Base-by-base conservation (phyloP, 1,284 basidiomycete genomes). In the Taiwanofungus camphoratus region DNA sequence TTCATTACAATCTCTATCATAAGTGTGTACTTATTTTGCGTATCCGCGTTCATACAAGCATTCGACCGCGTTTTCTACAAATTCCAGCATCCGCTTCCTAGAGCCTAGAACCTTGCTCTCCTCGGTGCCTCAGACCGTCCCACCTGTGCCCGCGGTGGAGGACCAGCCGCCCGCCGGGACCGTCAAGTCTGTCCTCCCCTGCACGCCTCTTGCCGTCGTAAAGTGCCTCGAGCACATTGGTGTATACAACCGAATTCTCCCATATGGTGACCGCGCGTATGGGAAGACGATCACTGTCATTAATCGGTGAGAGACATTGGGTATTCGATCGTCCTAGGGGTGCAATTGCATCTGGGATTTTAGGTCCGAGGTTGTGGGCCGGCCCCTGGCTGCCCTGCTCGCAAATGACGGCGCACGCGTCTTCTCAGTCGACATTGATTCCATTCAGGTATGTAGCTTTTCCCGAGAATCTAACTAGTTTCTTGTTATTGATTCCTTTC, bases 391-490 rank as follows among this genome's bases (percentile, higher is more conserved):
- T 0, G 95, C 94, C 3, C 71, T 98, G 39, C 76, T 98, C 33
- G 82, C 93, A 11, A 98, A 98, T 61, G 95, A 98, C 59, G 95
- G 95, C 29, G 94, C 94, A 3, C 78, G 92, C 8, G 95, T 98
- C 2, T 87, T 95, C 60, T 93, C 90, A 7, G 90, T 91, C 18
- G 95, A 99, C 64, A 88, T 98, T 46, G 92, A 94, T 63, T 90
- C 87, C 19, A 86, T 90, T 41, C 90, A 93, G 66, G 89, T 83
- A 46, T 47, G 67, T 41, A 21, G 37, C 33, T 23, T 22, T n/a
- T 16, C 41, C 29, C 36, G 32, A 20, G 16, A 3, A 7, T 36
- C 13, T 9, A 22, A 18, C 12, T 33, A 7, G 3, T 35, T 19
- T 7, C 21, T 39, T 15, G 31, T 23, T 5, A 4, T 21, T 18